These are phyloP conservation scores for Entomortierella chlamydospora DNA, from an alignment of 192 early-diverging fungal genomes.

Conservation along the genomic window DNA sequence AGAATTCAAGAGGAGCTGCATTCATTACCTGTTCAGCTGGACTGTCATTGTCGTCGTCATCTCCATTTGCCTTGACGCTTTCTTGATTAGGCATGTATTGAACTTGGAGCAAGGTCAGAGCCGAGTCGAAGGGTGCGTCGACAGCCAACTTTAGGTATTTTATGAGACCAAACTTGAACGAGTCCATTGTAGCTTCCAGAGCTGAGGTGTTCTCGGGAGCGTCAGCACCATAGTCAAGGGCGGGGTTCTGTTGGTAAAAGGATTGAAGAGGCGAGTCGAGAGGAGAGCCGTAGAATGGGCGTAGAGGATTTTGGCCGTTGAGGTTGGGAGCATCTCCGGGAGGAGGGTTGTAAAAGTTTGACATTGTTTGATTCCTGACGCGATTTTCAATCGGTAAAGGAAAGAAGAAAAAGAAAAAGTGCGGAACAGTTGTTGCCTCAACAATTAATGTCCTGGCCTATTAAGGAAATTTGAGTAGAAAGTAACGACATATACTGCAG, in stretches of 20 bases:
- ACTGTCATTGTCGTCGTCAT: conserved; percentile 20
- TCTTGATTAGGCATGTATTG: conserved; percentile 74
- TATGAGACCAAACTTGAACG: conserved; percentile 71
- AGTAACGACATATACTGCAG: too few relatives aligned
- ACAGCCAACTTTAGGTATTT: conserved; percentile 71
- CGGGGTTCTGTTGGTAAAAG: conserved; percentile 17
- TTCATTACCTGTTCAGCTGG: conserved; percentile 48
- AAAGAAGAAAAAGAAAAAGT: background rate
- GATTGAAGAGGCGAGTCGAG: conserved; percentile 33
- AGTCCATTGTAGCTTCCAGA: conserved; percentile 62
- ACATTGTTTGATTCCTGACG: conserved; percentile 9
- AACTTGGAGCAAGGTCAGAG: conserved; percentile 80
- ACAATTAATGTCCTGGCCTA: too few relatives aligned
- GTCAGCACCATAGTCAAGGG: conserved; percentile 20
- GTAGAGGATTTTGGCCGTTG: conserved; percentile 21
- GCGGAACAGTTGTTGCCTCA: too few relatives aligned
- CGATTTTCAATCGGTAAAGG: background rate
- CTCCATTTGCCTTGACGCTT: conserved; percentile 32
- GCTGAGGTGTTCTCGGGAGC: conserved; percentile 22
- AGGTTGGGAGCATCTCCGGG: conserved; percentile 37
- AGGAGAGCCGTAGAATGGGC: conserved; percentile 30
- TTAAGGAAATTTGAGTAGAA: too few relatives aligned
- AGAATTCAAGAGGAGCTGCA: background rate
- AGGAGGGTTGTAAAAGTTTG: conserved; percentile 40
- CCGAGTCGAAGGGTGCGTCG: conserved; percentile 72